Conservation (phyloP, 345 rosid species). For the Hibiscus syriacus region DNA sequence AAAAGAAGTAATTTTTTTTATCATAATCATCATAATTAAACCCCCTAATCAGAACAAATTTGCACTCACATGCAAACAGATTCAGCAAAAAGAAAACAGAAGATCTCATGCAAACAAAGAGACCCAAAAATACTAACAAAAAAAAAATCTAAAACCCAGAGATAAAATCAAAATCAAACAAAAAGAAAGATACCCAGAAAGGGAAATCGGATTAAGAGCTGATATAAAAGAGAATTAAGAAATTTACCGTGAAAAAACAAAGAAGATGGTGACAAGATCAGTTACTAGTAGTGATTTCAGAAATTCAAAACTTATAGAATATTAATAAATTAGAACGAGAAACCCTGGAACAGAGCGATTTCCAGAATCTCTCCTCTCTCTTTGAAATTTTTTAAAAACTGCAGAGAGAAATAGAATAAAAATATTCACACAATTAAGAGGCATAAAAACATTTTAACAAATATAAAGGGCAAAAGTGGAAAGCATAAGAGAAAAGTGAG, state of each 20-base stretch:
- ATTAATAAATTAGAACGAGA: background rate
- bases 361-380: slow-evolving; percentile 16
- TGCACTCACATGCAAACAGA: background rate
- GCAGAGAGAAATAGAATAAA: no score
- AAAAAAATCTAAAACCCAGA: background rate
- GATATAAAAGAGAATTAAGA: background rate
- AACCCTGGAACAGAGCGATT: slow-evolving; percentile 19
- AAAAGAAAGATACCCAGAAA: background rate
- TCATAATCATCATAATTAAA: background rate
- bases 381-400: no score
- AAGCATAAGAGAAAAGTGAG: no score
- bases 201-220: background rate
- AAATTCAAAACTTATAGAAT: background rate
- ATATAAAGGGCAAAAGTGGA: no score
- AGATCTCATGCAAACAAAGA: background rate
- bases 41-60: background rate
- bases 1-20: no score
- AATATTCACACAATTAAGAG: no score
- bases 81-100: background rate
- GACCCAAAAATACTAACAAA: background rate
- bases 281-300: background rate
- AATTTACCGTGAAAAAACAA: slow-evolving; percentile 24
- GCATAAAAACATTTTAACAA: no score
- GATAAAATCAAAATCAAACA: background rate
- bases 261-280: slow-evolving; percentile 15